phyloP scores from a whole-genome alignment of 352 stramenopile species.

The Blastocystis sp. region DNA sequence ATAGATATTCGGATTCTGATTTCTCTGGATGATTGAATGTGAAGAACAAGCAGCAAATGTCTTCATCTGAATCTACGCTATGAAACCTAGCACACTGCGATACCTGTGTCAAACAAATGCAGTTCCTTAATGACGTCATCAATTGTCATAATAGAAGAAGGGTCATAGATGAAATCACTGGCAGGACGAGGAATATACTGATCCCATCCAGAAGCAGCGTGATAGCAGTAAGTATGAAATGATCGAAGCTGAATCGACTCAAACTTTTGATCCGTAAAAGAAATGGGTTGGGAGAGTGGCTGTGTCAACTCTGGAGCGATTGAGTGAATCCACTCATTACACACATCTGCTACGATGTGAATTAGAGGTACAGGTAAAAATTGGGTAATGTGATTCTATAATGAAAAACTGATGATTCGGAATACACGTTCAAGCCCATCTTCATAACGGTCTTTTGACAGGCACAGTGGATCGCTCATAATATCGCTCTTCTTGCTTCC shows the following conservation, averaged over 20 bases:
- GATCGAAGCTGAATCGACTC: neutral
- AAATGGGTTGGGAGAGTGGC: neutral
- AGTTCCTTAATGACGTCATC: neutral
- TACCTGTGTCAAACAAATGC: neutral
- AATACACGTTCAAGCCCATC: constrained; percentile 8
- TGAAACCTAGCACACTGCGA: neutral
- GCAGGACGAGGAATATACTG: neutral
- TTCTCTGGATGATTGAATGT: neutral
- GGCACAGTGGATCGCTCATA: neutral
- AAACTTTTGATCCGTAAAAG: neutral
- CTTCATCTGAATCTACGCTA: neutral
- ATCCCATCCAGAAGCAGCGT: neutral
- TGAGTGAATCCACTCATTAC: neutral
- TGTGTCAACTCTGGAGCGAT: neutral
- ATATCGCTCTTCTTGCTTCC: neutral
- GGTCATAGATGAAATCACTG: neutral
- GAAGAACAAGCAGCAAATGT: neutral
- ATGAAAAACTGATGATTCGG: neutral
- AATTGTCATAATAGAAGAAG: neutral
- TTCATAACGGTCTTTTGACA: neutral
- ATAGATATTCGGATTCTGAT: neutral
- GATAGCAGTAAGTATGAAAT: neutral
- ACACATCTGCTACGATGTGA: neutral
- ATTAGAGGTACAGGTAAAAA: neutral
- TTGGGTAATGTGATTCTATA: neutral